These are phyloP conservation scores for Psilocybe sp. DNA, from an alignment of 768 basidiomycete species.

Conservation along the genomic window DNA sequence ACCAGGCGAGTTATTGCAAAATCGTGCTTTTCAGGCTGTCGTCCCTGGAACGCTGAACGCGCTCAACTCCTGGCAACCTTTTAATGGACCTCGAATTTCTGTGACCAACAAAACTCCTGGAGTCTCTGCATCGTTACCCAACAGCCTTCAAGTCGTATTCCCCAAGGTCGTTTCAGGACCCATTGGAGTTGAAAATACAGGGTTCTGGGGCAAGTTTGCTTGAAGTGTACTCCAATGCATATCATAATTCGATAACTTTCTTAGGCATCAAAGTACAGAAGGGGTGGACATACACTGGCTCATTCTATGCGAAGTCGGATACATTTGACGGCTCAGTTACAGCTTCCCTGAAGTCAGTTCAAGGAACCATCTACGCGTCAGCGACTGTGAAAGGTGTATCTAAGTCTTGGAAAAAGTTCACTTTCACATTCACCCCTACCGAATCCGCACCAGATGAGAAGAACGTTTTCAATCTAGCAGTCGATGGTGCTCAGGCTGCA, in stretches of 20 bases:
- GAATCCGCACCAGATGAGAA: conserved; percentile 36
- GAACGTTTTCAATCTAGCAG: conserved; percentile 50
- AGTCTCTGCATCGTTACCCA: conserved; percentile 50
- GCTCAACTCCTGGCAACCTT: conserved; percentile 43
- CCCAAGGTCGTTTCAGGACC: conserved; percentile 30
- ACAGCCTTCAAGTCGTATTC: conserved; percentile 48
- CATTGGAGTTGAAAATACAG: conserved; percentile 15
- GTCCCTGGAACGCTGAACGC: conserved; percentile 44
- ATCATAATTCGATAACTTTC: background rate
- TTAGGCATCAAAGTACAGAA: conserved; percentile 53
- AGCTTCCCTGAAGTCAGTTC: conserved; percentile 36
- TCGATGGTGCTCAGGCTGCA: conserved; percentile 42
- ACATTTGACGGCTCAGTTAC: conserved; percentile 31
- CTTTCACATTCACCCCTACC: conserved; percentile 38
- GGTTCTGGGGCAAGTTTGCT: conserved; percentile 7
- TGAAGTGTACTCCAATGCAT: background rate
- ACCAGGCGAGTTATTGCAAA: conserved; percentile 42
- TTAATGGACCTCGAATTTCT: conserved; percentile 32
- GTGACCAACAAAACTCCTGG: conserved; percentile 41
- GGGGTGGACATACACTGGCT: conserved; percentile 54
- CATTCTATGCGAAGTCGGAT: conserved; percentile 43
- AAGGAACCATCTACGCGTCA: conserved; percentile 37
- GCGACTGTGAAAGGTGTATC: conserved; percentile 26
- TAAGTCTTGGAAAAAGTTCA: conserved; percentile 46
- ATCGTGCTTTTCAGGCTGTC: conserved; percentile 59